Percentiles rank a stretch among this genome's conserved stretches.
Evolutionary conservation across 805 yeast species (phyloP).

Genomic region (Wickerhamiella azyma): DNA sequence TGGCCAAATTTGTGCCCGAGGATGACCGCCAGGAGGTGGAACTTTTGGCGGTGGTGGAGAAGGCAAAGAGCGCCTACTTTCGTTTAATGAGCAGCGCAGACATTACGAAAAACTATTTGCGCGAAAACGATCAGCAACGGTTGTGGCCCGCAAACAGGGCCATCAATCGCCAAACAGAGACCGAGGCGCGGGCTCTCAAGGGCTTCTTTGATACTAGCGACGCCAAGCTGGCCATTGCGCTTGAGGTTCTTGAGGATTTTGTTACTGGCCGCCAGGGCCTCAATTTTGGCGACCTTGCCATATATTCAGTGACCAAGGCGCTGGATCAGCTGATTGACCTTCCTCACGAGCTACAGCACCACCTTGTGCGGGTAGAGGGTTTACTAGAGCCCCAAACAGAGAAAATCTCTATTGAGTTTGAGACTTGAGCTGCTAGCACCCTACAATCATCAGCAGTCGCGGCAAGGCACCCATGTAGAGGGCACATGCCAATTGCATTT

Average conservation of each 20-base stretch:
- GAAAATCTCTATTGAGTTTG: not conserved
- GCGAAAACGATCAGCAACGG: not conserved
- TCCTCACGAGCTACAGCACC: slow-evolving; percentile 2
- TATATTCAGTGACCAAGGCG: slow-evolving; percentile 1
- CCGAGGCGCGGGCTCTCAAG: slow-evolving; percentile 6
- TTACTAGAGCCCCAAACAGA: not conserved
- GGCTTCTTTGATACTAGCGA: slow-evolving; percentile 8
- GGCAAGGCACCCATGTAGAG: too few relatives aligned
- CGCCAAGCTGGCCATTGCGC: not conserved
- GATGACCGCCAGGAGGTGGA: slow-evolving; percentile 6
- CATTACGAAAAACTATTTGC: slow-evolving; percentile 6
- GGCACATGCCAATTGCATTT: not conserved
- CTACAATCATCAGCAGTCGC: too few relatives aligned
- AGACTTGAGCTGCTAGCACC: not conserved
- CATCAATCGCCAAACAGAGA: slow-evolving; percentile 8
- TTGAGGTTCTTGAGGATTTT: not conserved
- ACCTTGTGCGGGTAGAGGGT: not conserved
- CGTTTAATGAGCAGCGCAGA: slow-evolving; percentile 10
- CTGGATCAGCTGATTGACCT: slow-evolving; percentile 4
- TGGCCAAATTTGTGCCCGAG: slow-evolving; percentile 3
- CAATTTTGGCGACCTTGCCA: not conserved
- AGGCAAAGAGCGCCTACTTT: slow-evolving; percentile 18
- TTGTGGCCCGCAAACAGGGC: slow-evolving; percentile 15
- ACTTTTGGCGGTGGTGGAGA: slow-evolving; percentile 3
- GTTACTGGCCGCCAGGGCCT: not conserved